Evolutionary conservation across 768 basidiomycete species (phyloP), one percentile per base, ranked within the genome.

Genomic region (Amanita rubescens): DNA sequence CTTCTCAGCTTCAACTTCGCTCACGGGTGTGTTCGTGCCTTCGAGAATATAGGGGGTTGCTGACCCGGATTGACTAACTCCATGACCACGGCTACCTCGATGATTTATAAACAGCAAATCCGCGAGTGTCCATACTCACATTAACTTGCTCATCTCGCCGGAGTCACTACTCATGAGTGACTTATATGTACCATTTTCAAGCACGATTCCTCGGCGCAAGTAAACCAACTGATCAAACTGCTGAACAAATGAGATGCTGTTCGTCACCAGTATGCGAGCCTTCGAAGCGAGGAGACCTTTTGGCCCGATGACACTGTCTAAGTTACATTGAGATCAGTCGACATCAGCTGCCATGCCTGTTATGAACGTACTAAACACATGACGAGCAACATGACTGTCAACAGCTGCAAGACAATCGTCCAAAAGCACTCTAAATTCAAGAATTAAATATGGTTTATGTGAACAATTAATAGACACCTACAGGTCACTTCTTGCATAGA

Each of bases 401-500:
- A 90, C 84, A 14, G 87, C 87, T 24, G 90, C 85, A 32, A 97
- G 76, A 38, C 92, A 92, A 57, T 98, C 94, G 59, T 97, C 95
- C 5, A 97, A 75, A 1, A 97, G 76, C 45, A 87, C 72, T 30
- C 85, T 87, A 11, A 12, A n/a, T 22, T 15, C 20, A 20, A 30
- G 3, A 12, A 39, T 59, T 47, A 27, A 45, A 27, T n/a, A 51
- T 8, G 6, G 53, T 42, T 4, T 5, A 11, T 35, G 27, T 37
- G 12, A 42, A 12, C 20, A 42, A 37, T 38, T 32, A 35, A 46
- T 11, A 20, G 14, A 20, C 19, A 43, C 82, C 62, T 60, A 92
- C 80, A 96, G 65, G 65, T 98, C 94, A 1, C 94, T 92, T 42
- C 94, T 79, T 3, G 92, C 84, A 67, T 97, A 97, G 0, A 95